A percentile compares a stretch with the other conserved stretches of the same genome.
Conservation (phyloP, 805 yeast genomes). For the Yarrowia sp. region DNA sequence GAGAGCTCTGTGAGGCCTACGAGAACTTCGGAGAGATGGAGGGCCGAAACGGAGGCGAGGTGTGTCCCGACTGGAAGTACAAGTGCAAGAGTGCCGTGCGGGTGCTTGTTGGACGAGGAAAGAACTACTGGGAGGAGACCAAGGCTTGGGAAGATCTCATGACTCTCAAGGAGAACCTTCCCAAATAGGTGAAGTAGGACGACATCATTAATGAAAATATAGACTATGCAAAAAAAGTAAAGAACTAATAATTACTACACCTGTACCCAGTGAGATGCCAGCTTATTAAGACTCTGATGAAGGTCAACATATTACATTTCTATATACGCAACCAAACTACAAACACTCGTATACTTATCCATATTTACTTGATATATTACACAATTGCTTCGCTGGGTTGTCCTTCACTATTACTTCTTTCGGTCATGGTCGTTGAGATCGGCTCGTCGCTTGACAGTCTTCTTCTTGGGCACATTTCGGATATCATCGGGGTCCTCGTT, state of each 20-base stretch:
- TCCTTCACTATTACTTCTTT: not conserved
- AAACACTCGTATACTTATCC: too few species aligned
- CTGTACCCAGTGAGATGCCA: too few species aligned
- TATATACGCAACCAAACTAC: too few species aligned
- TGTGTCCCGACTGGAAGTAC: slow-evolving; percentile 91
- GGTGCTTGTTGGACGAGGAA: slow-evolving; percentile 80
- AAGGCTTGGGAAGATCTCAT: slow-evolving; percentile 75
- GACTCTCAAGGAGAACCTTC: slow-evolving; percentile 54
- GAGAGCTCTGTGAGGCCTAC: slow-evolving; percentile 83
- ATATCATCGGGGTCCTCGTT: slow-evolving; percentile 33
- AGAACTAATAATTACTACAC: too few species aligned
- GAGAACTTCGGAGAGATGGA: slow-evolving; percentile 79
- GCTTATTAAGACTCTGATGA: too few species aligned
- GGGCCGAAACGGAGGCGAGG: slow-evolving; percentile 73
- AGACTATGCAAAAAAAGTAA: not conserved
- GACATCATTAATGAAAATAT: not conserved
- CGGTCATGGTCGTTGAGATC: slow-evolving; percentile 8
- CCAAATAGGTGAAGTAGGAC: not conserved
- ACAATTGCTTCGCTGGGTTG: not conserved
- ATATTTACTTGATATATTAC: slow-evolving; percentile 3
- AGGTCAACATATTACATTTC: too few species aligned
- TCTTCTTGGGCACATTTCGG: slow-evolving; percentile 38
- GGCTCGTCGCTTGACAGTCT: slow-evolving; percentile 27
- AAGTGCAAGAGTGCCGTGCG: slow-evolving; percentile 77
- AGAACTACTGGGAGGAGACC: slow-evolving; percentile 76